A percentile compares a stretch with the other conserved stretches of the same genome.
phyloP scores from a whole-genome alignment of 345 rosid genomes.

The Rhizophora mangle region DNA sequence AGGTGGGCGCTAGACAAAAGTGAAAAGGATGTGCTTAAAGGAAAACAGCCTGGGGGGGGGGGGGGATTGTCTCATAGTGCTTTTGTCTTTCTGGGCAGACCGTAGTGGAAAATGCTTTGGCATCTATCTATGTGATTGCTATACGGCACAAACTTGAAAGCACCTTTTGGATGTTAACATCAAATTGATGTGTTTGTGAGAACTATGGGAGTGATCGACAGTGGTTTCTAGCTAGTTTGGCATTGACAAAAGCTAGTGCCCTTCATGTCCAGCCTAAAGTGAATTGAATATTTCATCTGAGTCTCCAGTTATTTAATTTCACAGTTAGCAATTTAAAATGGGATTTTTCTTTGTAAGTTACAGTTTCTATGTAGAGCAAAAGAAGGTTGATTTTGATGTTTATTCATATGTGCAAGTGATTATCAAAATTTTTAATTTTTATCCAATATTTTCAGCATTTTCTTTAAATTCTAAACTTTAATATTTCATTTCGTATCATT shows the following conservation, averaged over 20 bases:
- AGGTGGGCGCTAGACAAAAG: neutral
- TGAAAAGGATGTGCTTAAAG: no score
- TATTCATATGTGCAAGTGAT: no score
- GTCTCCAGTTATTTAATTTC: neutral
- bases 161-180: conserved; percentile 29
- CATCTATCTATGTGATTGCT: conserved; percentile 12
- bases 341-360: no score
- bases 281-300: neutral
- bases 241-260: conserved; percentile 5
- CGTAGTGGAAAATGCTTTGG: conserved; percentile 9
- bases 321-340: no score
- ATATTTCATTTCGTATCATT: no score
- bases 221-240: conserved; percentile 9
- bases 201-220: neutral
- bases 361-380: no score
- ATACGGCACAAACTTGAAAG: conserved; percentile 10
- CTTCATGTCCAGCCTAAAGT: neutral
- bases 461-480: no score
- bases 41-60: conserved; percentile 44
- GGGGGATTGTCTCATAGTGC: conserved; percentile 32
- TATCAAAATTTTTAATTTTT: no score
- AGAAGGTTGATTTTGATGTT: no score
- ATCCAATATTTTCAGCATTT: no score
- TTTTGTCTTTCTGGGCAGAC: conserved; percentile 1
- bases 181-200: neutral